These are phyloP conservation scores for Vitis cinerea DNA, from an alignment of 164 flowering plant species.

Conservation along the genomic window DNA sequence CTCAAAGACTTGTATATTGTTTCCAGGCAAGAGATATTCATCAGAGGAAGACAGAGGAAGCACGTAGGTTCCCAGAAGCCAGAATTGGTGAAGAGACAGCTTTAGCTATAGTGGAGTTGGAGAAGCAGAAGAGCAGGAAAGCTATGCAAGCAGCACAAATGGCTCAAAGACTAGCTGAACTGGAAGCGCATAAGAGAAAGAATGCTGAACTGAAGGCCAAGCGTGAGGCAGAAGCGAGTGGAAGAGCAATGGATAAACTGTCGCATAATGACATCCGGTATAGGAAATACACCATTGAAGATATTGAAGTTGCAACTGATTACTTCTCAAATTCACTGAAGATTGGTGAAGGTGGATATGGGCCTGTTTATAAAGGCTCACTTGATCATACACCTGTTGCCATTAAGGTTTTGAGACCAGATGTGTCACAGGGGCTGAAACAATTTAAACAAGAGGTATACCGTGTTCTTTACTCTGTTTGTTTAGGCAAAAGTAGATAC, in stretches of 20 bases:
- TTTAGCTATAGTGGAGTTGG: slow-evolving; percentile 26
- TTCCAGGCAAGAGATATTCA: slow-evolving; percentile 24
- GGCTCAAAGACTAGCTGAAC: slow-evolving; percentile 37
- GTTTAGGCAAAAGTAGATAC: background rate
- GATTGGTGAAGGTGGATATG: slow-evolving; percentile 93
- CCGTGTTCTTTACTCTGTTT: background rate
- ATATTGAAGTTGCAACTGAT: slow-evolving; percentile 63
- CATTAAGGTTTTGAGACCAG: slow-evolving; percentile 64
- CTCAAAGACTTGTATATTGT: background rate
- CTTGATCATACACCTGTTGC: slow-evolving; percentile 72
- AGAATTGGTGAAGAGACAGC: slow-evolving; percentile 30
- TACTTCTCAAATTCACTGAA: slow-evolving; percentile 42
- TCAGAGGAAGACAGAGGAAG: slow-evolving; percentile 17
- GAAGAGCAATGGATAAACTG: slow-evolving; percentile 18
- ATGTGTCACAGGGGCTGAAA: slow-evolving; percentile 54
- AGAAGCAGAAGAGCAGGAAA: slow-evolving; percentile 31
- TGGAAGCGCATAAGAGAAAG: slow-evolving; percentile 40
- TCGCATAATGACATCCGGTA: slow-evolving; percentile 17
- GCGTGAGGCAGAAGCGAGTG: slow-evolving; percentile 30
- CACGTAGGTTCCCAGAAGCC: slow-evolving; percentile 23
- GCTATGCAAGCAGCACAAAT: slow-evolving; percentile 39
- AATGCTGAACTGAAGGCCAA: slow-evolving; percentile 32
- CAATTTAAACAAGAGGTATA: slow-evolving; percentile 83
- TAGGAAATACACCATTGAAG: slow-evolving; percentile 56
- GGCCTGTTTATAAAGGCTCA: slow-evolving; percentile 63